phyloP scores from a whole-genome alignment of 495 filamentous ascomycete genomes.

The Aspergillus incahuasiensis region DNA sequence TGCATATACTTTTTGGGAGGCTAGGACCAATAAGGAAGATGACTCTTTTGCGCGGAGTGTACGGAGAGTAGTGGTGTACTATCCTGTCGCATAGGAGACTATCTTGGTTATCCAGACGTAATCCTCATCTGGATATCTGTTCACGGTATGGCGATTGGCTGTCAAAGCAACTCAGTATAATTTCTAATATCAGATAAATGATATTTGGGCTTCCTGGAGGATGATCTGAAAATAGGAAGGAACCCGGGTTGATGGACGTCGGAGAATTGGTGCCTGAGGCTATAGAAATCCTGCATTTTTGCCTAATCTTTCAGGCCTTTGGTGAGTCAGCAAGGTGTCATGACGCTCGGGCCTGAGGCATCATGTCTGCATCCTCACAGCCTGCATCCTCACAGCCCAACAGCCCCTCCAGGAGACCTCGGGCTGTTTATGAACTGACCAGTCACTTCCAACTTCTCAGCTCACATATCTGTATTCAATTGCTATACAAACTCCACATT shows the following conservation, averaged over 20 bases:
- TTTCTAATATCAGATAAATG: not conserved
- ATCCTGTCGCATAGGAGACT: not conserved
- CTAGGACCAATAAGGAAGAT: not conserved
- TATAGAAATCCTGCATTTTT: not conserved
- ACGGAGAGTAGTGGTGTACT: conserved; percentile 2
- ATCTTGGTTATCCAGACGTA: not conserved
- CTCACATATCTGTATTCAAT: no score
- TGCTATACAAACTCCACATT: no score
- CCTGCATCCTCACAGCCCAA: conserved; percentile 9
- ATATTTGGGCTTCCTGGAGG: not conserved
- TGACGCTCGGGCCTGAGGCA: no score
- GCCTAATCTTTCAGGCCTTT: not conserved
- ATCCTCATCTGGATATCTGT: not conserved
- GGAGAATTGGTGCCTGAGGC: conserved; percentile 5
- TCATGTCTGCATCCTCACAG: conserved; percentile 6
- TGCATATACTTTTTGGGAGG: not conserved
- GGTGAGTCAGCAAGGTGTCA: not conserved
- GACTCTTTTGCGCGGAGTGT: not conserved
- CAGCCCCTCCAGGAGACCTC: conserved; percentile 8
- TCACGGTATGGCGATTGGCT: not conserved
- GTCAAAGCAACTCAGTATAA: not conserved
- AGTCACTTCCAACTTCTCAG: not conserved
- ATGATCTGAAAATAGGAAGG: not conserved
- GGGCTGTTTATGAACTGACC: not conserved
- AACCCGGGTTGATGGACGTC: not conserved